phyloP scores from a whole-genome alignment of 306 rosid species.

The Carpinus viminea region DNA sequence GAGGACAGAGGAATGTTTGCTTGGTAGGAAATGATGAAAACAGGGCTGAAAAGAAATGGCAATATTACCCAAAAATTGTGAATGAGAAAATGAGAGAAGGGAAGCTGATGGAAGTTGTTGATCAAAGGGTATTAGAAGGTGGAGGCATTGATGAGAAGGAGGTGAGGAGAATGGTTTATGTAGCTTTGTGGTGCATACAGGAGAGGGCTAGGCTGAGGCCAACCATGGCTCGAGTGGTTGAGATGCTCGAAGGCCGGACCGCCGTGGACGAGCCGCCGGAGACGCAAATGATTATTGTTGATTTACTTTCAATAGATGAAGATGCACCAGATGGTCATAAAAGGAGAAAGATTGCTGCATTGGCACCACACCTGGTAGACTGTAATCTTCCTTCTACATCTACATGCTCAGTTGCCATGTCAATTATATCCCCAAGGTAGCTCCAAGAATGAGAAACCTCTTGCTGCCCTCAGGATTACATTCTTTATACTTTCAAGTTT shows the following conservation, averaged over 20 bases:
- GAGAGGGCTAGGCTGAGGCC: conserved; percentile 80
- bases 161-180: conserved; percentile 51
- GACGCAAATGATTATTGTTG: conserved; percentile 65
- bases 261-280: conserved; percentile 75
- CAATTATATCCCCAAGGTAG: conserved; percentile 40
- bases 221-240: conserved; percentile 62
- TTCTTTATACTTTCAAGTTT: background rate
- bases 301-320: conserved; percentile 53
- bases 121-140: conserved; percentile 44
- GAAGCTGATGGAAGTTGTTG: conserved; percentile 69
- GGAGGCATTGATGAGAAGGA: conserved; percentile 62
- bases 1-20: conserved; percentile 70
- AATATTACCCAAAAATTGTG: conserved; percentile 68
- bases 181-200: conserved; percentile 91
- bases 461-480: background rate
- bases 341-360: conserved; percentile 27
- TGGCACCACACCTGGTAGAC: conserved; percentile 22
- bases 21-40: conserved; percentile 38
- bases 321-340: conserved; percentile 16
- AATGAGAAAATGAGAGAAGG: conserved; percentile 70
- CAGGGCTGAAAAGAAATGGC: conserved; percentile 47
- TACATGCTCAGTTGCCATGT: conserved; percentile 41
- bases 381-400: conserved; percentile 27
- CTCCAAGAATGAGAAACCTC: background rate
- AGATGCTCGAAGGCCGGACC: conserved; percentile 75